Percentiles rank a stretch among this genome's conserved stretches.
Evolutionary conservation across 495 filamentous ascomycete species (phyloP).

Genomic region (Massariosphaeria phaeospora): DNA sequence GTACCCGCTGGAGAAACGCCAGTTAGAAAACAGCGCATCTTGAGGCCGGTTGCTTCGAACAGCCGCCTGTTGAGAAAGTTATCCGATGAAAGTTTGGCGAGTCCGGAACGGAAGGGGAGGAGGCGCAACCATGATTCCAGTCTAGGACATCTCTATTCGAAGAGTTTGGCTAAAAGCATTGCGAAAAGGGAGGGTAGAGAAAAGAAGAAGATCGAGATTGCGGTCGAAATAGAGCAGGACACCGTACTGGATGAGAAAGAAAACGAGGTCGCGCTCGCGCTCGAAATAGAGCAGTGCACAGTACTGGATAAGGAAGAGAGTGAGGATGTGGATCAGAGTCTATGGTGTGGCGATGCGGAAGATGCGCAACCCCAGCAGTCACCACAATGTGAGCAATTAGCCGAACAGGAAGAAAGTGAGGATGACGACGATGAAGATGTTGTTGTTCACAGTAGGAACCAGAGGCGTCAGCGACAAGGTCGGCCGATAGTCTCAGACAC

Average conservation of each 20-base stretch:
- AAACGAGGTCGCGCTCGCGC: neutral
- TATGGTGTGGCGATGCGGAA: conserved; percentile 36
- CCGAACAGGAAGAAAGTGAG: too few species aligned
- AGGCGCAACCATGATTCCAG: neutral
- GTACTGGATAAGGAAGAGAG: conserved; percentile 2
- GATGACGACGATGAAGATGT: conserved; percentile 20
- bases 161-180: conserved; percentile 6
- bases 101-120: conserved; percentile 12
- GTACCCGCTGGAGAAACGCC: conserved; percentile 7
- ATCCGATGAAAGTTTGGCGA: conserved; percentile 21
- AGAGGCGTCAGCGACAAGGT: neutral
- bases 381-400: too few species aligned
- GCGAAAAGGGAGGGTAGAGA: conserved; percentile 1
- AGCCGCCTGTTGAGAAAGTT: conserved; percentile 20
- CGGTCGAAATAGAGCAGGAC: neutral
- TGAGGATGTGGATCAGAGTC: conserved; percentile 33
- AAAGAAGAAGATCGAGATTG: conserved; percentile 2
- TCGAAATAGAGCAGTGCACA: neutral
- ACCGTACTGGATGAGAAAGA: neutral
- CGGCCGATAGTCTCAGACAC: neutral
- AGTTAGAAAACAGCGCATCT: conserved; percentile 10
- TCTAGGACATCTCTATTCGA: conserved; percentile 15
- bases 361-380: too few species aligned
- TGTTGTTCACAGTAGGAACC: conserved; percentile 1
- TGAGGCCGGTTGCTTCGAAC: conserved; percentile 24